Evolutionary conservation across 2,329 filamentous ascomycete species (phyloP).

Genomic region (Apiospora arundinis): DNA sequence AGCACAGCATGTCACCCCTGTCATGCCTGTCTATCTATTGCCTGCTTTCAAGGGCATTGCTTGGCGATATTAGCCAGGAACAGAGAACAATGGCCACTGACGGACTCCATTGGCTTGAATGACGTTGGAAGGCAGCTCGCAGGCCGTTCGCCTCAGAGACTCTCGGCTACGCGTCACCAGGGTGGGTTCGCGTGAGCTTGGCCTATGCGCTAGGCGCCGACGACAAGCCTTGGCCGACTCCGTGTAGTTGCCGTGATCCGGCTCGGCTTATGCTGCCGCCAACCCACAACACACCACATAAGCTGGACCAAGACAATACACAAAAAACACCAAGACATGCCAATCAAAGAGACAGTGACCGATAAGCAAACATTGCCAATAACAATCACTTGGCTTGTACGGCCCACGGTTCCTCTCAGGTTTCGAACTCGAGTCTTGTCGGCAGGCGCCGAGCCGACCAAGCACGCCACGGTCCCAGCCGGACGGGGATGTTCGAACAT

Average conservation of each 20-base stretch:
- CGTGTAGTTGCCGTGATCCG: slow-evolving; percentile 11
- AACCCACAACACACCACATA: background rate
- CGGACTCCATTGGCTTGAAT: background rate
- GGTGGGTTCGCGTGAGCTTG: background rate
- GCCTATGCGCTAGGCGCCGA: slow-evolving; percentile 11
- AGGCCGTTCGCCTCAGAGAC: background rate
- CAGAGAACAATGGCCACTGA: background rate
- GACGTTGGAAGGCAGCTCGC: background rate
- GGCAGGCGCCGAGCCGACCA: background rate
- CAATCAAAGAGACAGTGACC: background rate
- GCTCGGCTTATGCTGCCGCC: background rate
- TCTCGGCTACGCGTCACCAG: background rate
- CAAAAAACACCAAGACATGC: background rate
- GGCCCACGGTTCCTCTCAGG: background rate
- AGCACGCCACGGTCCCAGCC: background rate
- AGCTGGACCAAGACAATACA: background rate
- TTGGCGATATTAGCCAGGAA: background rate
- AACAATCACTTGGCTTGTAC: background rate
- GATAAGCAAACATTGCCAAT: background rate
- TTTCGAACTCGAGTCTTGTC: background rate
- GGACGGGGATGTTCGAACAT: background rate
- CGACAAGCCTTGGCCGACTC: slow-evolving; percentile 18
- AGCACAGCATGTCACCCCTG: background rate
- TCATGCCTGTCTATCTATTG: background rate
- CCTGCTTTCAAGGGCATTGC: background rate